phyloP scores from a whole-genome alignment of 1,284 basidiomycete species.

The Austroboletus niveus region DNA sequence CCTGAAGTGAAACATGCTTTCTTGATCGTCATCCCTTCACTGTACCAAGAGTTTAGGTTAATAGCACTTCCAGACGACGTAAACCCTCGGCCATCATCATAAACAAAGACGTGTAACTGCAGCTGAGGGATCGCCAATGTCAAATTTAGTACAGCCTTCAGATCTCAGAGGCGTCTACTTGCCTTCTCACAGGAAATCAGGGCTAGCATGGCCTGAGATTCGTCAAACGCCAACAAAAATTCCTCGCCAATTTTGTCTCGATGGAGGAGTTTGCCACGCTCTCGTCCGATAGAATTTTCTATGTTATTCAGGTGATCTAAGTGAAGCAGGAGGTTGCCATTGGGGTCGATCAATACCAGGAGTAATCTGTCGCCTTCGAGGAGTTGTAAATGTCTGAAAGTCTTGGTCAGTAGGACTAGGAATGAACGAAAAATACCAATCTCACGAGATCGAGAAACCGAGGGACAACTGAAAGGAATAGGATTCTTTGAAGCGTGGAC shows the following conservation, averaged over 20 bases:
- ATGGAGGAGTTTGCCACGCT: conserved; percentile 36
- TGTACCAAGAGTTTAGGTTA: conserved; percentile 46
- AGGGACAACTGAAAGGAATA: conserved; percentile 38
- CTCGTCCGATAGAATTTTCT: conserved; percentile 28
- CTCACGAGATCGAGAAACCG: conserved; percentile 32
- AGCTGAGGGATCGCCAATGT: conserved; percentile 21
- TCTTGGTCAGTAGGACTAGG: conserved; percentile 1
- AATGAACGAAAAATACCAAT: conserved; percentile 31
- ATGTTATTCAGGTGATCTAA: conserved; percentile 37
- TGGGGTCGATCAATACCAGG: conserved; percentile 38
- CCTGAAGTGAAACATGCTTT: conserved; percentile 39
- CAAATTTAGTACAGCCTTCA: not conserved
- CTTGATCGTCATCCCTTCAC: conserved; percentile 25
- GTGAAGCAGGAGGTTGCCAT: conserved; percentile 37
- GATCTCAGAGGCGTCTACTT: conserved; percentile 20
- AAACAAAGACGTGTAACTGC: conserved; percentile 43
- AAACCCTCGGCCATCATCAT: conserved; percentile 41
- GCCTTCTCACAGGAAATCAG: conserved; percentile 40
- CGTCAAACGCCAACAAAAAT: conserved; percentile 47
- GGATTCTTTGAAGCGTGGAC: conserved; percentile 29
- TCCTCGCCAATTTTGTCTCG: conserved; percentile 45
- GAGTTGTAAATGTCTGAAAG: conserved; percentile 33
- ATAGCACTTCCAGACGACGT: conserved; percentile 37
- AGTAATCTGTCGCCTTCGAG: conserved; percentile 41
- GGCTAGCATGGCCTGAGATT: conserved; percentile 44